phyloP scores from a whole-genome alignment of 2,329 filamentous ascomycete genomes.

The Aureobasidium leucospermi region DNA sequence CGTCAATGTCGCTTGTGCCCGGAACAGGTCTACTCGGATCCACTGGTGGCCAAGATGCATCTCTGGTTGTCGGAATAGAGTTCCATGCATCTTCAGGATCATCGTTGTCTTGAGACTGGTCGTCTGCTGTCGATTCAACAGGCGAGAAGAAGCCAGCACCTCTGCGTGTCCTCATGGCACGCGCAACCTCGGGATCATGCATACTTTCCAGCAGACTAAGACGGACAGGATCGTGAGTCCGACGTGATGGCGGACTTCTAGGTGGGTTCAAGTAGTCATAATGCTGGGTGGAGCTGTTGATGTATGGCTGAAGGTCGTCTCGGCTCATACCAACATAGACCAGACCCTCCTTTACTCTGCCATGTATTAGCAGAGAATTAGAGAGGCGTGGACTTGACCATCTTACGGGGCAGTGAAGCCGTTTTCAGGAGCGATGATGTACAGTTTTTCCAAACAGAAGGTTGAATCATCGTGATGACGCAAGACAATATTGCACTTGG shows the following conservation, averaged over 20 bases:
- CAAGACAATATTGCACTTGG: conserved; percentile 78
- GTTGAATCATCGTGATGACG: conserved; percentile 71
- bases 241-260: conserved; percentile 14
- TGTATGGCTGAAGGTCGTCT: conserved; percentile 58
- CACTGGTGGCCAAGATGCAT: conserved; percentile 14
- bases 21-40: conserved; percentile 6
- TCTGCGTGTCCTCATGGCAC: conserved; percentile 4
- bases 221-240: conserved; percentile 20
- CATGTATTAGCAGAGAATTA: conserved; percentile 26
- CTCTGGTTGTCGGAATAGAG: neutral
- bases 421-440: conserved; percentile 75
- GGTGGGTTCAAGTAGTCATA: conserved; percentile 13
- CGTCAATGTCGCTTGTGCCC: neutral
- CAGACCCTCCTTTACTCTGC: conserved; percentile 81
- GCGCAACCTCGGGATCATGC: conserved; percentile 17
- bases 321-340: conserved; percentile 83
- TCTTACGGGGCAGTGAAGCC: conserved; percentile 84
- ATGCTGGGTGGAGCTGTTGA: conserved; percentile 38
- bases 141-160: conserved; percentile 9
- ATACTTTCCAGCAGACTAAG: conserved; percentile 18
- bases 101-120: conserved; percentile 6
- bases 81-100: conserved; percentile 8
- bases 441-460: conserved; percentile 76
- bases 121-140: neutral
- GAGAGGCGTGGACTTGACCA: neutral